Base-by-base conservation (phyloP, 23 red algal genomes). In the Gracilaria domingensis region DNA sequence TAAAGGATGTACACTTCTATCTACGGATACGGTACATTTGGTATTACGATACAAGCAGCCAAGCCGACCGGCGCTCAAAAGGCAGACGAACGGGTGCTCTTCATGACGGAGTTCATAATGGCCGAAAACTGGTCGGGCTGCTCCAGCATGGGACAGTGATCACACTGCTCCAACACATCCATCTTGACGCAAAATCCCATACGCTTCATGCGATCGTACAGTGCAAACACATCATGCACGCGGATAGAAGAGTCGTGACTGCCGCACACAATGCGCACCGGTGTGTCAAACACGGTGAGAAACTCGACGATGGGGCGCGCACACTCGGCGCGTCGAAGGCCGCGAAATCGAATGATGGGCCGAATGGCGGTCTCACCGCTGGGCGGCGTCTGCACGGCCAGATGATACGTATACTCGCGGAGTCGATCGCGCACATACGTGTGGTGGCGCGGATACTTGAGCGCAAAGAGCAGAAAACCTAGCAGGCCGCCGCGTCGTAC, bases 111-210 rank as follows among this genome's bases (percentile, higher is more conserved):
- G 29, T 42, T 23, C 26, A 91, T 83, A 48, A 91, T 91, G 45
- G 81, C 33, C 14, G 66, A 64, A 58, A 98, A 98, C 24, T 86
- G 38, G 18, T 54, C 84, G 0, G 96, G 96, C 44, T 94, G 61
- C 54, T 98, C 96, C n/a, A 98, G 65, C 86, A 90, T 86, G 6
- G 96, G 93, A 29, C 93, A 95, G 29, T 98, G 96, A 72, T 95
- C 96, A 25, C 66, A 85, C 8, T 70, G 83, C 28, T 85, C 64
- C 11, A 96, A 49, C 25, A 98, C 91, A 30, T 88, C 38, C 30
- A 95, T 61, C 20, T 24, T 21, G 23, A 90, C 91, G 0, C 66
- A 9, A 35, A 79, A 89, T 11, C 61, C 87, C 30, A 45, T 21
- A 25, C n/a, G 16, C 20, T 89, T 70, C 84, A 98, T 91, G 54